Percentiles rank a stretch among this genome's conserved stretches.
Conservation (phyloP, 495 filamentous ascomycete species). For the Penicillium arizonense region DNA sequence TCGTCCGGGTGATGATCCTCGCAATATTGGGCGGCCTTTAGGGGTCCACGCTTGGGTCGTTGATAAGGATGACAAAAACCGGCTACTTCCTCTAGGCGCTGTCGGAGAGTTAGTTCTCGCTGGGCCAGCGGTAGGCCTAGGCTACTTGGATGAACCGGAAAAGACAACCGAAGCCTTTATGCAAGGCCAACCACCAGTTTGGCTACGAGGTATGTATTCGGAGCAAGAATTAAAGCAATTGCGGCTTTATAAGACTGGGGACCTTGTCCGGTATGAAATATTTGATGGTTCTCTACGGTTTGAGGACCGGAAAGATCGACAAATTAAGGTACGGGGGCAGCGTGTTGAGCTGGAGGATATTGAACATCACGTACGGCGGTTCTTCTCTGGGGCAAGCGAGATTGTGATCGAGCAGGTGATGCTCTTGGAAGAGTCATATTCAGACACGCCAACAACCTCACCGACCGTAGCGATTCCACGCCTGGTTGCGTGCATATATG, state of each 20-base stretch:
- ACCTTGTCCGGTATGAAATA: constrained; percentile 29
- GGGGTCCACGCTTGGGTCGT: constrained; percentile 26
- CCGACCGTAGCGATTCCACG: neutral
- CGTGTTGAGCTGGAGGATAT: constrained; percentile 45
- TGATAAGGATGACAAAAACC: constrained; percentile 16
- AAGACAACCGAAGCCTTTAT: neutral
- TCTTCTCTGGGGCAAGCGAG: neutral
- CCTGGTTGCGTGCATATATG: neutral
- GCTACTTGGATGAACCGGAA: constrained; percentile 1
- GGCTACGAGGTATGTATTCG: neutral
- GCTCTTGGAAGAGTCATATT: neutral
- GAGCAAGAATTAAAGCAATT: neutral
- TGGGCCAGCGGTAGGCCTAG: constrained; percentile 23
- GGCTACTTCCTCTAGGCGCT: constrained; percentile 25
- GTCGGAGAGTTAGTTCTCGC: constrained; percentile 30
- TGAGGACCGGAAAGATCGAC: constrained; percentile 39
- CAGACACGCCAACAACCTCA: neutral
- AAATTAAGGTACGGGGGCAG: constrained; percentile 42
- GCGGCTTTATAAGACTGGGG: constrained; percentile 52
- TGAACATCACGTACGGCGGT: constrained; percentile 16
- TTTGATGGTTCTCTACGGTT: constrained; percentile 41
- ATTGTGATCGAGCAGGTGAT: constrained; percentile 3
- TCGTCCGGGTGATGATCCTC: constrained; percentile 7
- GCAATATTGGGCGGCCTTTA: constrained; percentile 7
- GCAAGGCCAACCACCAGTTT: neutral